Base-by-base conservation (phyloP, 192 early-diverging fungal genomes). In the Podila epicladia region DNA sequence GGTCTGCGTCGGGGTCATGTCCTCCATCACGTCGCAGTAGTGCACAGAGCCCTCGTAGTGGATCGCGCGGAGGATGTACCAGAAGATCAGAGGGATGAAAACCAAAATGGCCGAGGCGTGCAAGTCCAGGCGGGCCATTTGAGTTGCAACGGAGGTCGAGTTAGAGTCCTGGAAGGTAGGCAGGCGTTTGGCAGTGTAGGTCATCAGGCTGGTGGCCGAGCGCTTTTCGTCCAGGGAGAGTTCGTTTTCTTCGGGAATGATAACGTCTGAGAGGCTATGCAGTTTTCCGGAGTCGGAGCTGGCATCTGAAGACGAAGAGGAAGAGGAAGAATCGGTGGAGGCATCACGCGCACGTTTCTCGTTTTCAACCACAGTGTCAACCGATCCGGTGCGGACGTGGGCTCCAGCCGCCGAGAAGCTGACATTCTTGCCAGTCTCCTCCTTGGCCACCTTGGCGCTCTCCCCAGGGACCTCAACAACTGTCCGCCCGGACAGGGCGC, bases 121-220 rank as follows among this genome's bases (percentile, higher is more conserved):
- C 17, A 80, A 32, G 28, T 80, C 77, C 0, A 69, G 51, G 13
- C 64, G 67, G 12, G 77, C 77, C 15, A 64, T 41, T 22, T 62
- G 60, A 0, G 66, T 57, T 0, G 77, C 58, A 0, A 80, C 28
- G 4, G 49, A 12, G 20, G 37, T 48, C 4, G 70, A 72, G 5
- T 80, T 11, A 20, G 77, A 65, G 28, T 80, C 77, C 17, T 72
- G 65, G 71, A 80, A 80, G 1, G 71, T 72, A 11, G 71, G 77
- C 35, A 80, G 60, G 5, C 62, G 77, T 28, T 80, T 79, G 37
- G 65, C 5, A 17, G 55, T 51, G 33, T 79, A 79, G 17, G 65
- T 62, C 64, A 67, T 67, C 9, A 28, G 53, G 35, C 70, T 50
- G 12, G 76, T 79, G 12, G 76, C 72, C 9, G 59, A 15, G 13